These are phyloP conservation scores for Kazachstania taianensis DNA, from an alignment of 805 yeast genomes.

Conservation along the genomic window DNA sequence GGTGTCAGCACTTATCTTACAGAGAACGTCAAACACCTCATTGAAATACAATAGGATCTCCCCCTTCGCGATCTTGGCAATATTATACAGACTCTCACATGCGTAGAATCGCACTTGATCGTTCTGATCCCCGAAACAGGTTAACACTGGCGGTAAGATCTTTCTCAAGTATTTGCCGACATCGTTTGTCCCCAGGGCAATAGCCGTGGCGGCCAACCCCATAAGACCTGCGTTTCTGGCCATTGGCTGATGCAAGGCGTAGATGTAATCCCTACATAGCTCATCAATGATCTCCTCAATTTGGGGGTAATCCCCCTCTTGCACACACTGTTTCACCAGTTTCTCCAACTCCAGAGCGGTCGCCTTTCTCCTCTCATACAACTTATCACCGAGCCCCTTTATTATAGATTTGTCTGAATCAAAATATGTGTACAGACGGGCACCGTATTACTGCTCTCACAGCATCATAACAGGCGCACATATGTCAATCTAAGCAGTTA, in stretches of 20 bases:
- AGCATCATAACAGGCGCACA: too few relatives aligned
- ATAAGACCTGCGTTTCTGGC: conserved; percentile 93
- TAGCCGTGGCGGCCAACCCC: conserved; percentile 91
- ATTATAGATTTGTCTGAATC: conserved; percentile 48
- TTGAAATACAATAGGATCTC: conserved; percentile 86
- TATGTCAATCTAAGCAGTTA: too few relatives aligned
- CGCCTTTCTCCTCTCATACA: conserved; percentile 67
- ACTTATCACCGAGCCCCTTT: conserved; percentile 60
- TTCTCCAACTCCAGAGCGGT: conserved; percentile 75
- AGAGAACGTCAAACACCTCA: conserved; percentile 87
- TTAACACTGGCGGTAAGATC: conserved; percentile 84
- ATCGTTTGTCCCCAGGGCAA: conserved; percentile 77
- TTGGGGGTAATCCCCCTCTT: conserved; percentile 22
- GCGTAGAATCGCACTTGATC: conserved; percentile 96
- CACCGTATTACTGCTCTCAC: too few relatives aligned
- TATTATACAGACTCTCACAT: conserved; percentile 89
- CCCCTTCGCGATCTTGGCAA: conserved; percentile 93
- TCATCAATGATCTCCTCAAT: conserved; percentile 55
- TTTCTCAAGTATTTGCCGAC: conserved; percentile 76
- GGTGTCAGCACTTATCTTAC: conserved; percentile 80
- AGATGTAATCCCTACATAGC: conserved; percentile 64
- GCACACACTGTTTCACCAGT: conserved; percentile 52
- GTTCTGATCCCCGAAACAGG: conserved; percentile 94
- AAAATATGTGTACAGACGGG: too few relatives aligned
- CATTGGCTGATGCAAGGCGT: conserved; percentile 75